A percentile compares a stretch with the other conserved stretches of the same genome.
These are phyloP conservation scores for Ceratocystis albifundus DNA, from an alignment of 2,329 filamentous ascomycete genomes.

Conservation along the genomic window DNA sequence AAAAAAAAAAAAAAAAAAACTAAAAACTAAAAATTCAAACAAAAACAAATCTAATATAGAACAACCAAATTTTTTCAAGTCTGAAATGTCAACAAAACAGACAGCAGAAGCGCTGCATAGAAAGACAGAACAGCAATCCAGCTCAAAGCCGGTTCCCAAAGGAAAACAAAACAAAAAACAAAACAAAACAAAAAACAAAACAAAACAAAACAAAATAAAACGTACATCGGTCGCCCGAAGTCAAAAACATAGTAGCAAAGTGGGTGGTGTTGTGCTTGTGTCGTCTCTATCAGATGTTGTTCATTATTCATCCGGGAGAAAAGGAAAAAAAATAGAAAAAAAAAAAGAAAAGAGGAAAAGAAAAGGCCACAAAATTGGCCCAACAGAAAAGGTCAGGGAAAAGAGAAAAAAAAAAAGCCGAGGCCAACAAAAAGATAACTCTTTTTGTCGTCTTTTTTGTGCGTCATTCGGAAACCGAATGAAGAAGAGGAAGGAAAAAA, in stretches of 20 bases:
- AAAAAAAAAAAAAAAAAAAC: no score
- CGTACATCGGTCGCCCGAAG: neutral
- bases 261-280: neutral
- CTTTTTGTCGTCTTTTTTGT: constrained; percentile 3
- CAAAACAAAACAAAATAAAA: neutral
- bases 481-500: constrained; percentile 3
- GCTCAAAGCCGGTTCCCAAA: neutral
- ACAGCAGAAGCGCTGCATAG: neutral
- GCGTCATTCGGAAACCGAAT: neutral
- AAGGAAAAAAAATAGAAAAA: no score
- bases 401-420: neutral
- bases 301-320: neutral
- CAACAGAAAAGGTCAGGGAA: neutral
- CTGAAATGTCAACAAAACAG: neutral
- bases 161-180: neutral
- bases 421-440: constrained; percentile 1
- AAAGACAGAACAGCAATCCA: neutral
- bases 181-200: neutral
- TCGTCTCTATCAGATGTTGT: constrained; percentile 3
- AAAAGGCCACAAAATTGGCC: neutral
- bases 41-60: neutral
- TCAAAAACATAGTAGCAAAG: neutral
- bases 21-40: neutral
- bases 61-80: neutral
- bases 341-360: no score